Evolutionary conservation across 805 yeast species (phyloP).

Genomic region (Lachancea cidri): DNA sequence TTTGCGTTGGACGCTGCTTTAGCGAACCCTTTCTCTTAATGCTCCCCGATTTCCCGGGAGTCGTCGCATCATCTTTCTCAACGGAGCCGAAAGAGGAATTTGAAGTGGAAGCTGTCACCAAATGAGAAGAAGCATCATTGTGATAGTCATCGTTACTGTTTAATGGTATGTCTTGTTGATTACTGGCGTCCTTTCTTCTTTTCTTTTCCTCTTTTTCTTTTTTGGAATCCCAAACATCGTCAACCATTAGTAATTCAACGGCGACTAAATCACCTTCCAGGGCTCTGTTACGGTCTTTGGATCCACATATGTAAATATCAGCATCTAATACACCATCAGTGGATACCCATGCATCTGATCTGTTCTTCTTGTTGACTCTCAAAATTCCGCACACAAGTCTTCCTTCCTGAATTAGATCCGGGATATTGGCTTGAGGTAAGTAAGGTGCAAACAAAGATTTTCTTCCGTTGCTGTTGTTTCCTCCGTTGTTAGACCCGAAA

Average conservation of each 20-base stretch:
- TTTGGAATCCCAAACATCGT: constrained; percentile 96
- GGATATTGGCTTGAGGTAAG: constrained; percentile 87
- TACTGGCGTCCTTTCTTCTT: constrained; percentile 66
- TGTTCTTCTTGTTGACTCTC: constrained; percentile 90
- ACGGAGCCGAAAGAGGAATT: constrained; percentile 25
- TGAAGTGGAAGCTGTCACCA: constrained; percentile 27
- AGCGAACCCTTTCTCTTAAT: constrained; percentile 78
- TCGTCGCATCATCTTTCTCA: constrained; percentile 35
- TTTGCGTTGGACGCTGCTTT: constrained; percentile 93
- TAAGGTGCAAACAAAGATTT: constrained; percentile 94
- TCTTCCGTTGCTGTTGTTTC: constrained; percentile 44
- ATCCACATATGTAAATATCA: constrained; percentile 95
- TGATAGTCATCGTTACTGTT: constrained; percentile 59
- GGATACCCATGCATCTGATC: constrained; percentile 97
- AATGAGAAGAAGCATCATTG: constrained; percentile 65
- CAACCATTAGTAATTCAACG: constrained; percentile 87
- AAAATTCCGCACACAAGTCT: constrained; percentile 86
- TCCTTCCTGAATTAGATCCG: constrained; percentile 84
- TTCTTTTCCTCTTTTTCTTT: constrained; percentile 97
- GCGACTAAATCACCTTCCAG: constrained; percentile 96
- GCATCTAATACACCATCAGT: constrained; percentile 95
- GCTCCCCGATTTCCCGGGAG: constrained; percentile 30
- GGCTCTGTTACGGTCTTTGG: constrained; percentile 96
- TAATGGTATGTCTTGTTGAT: constrained; percentile 37
- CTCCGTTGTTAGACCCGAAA: constrained; percentile 31